Evolutionary conservation across 2,329 filamentous ascomycete species (phyloP).

Genomic region (Aspergillus texensis): DNA sequence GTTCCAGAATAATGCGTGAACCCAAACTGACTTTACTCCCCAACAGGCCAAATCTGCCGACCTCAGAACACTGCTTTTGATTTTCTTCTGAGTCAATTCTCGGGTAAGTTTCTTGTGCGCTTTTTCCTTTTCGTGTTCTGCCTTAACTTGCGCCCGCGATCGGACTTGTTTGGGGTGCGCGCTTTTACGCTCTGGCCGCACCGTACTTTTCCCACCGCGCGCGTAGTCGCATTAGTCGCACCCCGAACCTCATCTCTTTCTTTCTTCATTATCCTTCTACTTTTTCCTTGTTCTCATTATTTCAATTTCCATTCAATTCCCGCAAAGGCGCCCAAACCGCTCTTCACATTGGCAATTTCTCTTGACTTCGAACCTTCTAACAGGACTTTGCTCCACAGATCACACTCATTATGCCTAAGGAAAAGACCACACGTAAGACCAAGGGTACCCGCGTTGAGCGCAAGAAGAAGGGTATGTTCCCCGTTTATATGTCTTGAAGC

Average conservation of each 20-base stretch:
- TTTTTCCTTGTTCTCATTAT: slow-evolving; percentile 11
- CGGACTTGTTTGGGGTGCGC: slow-evolving; percentile 22
- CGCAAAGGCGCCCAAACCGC: background rate
- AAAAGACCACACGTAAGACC: slow-evolving; percentile 64
- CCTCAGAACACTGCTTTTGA: slow-evolving; percentile 12
- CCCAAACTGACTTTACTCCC: slow-evolving; percentile 13
- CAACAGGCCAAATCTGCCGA: slow-evolving; percentile 18
- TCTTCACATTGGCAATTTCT: background rate
- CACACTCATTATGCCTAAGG: slow-evolving; percentile 66
- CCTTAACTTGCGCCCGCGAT: slow-evolving; percentile 28
- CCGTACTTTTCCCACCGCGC: slow-evolving; percentile 14
- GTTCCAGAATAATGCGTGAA: slow-evolving; percentile 18
- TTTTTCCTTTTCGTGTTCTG: slow-evolving; percentile 21
- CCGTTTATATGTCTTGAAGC: slow-evolving; percentile 1
- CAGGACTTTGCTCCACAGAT: slow-evolving; percentile 16
- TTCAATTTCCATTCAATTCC: background rate
- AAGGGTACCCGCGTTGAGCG: slow-evolving; percentile 60
- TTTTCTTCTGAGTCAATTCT: slow-evolving; percentile 17
- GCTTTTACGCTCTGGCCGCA: slow-evolving; percentile 17
- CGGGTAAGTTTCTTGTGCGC: slow-evolving; percentile 23
- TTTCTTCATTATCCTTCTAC: slow-evolving; percentile 18
- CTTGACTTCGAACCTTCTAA: slow-evolving; percentile 12
- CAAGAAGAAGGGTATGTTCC: slow-evolving; percentile 70
- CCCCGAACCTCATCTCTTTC: slow-evolving; percentile 10
- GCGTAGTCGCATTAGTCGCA: slow-evolving; percentile 11